These are phyloP conservation scores for Pseudevernia furfuracea DNA, from an alignment of 495 filamentous ascomycete genomes.

Conservation along the genomic window DNA sequence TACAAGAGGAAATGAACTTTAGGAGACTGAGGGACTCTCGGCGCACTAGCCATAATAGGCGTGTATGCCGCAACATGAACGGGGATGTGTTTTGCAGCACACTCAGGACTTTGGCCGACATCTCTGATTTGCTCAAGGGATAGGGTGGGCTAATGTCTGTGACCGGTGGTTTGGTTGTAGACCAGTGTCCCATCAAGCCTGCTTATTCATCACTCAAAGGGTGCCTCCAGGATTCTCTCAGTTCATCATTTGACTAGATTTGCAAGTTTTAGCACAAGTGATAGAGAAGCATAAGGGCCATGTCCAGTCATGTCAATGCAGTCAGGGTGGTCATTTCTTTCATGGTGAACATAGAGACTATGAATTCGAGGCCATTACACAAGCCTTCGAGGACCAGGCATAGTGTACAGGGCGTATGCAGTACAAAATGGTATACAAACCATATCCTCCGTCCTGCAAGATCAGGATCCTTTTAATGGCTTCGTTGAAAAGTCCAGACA, in stretches of 20 bases:
- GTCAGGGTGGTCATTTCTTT: background rate
- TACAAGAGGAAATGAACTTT: background rate
- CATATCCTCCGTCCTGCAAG: background rate
- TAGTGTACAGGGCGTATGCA: constrained; percentile 14
- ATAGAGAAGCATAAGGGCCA: background rate
- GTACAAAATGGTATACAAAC: constrained; percentile 12
- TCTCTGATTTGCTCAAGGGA: background rate
- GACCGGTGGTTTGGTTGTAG: background rate
- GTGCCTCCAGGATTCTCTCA: background rate
- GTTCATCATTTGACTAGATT: background rate
- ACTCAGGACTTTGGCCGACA: background rate
- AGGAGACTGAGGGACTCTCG: background rate
- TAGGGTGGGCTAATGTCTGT: background rate
- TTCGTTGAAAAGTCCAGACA: constrained; percentile 11
- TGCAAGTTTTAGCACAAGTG: background rate
- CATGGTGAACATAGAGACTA: background rate
- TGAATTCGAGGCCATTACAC: background rate
- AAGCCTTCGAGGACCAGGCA: constrained; percentile 10
- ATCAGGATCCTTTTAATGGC: background rate
- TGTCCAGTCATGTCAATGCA: background rate
- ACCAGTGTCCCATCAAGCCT: background rate
- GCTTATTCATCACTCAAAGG: background rate
- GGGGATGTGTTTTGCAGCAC: background rate
- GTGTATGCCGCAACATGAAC: background rate
- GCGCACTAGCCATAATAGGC: background rate